These are phyloP conservation scores for Aspergillus spinulosporus DNA, from an alignment of 2,329 filamentous ascomycete species.

Conservation along the genomic window DNA sequence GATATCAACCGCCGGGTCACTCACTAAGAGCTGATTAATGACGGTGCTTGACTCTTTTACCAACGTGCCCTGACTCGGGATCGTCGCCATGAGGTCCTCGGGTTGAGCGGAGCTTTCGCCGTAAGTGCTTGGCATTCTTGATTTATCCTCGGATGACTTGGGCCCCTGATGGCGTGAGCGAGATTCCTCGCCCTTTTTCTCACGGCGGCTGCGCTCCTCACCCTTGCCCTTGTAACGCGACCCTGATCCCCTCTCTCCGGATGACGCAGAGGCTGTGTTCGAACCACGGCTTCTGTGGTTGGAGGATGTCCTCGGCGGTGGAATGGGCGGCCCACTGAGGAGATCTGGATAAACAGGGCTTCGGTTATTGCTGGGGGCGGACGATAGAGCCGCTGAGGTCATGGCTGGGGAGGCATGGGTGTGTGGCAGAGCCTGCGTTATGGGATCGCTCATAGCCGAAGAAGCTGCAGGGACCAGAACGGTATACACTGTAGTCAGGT, in stretches of 20 bases:
- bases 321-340: slow-evolving; percentile 64
- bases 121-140: slow-evolving; percentile 44
- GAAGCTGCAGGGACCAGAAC: slow-evolving; percentile 35
- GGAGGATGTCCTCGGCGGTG: slow-evolving; percentile 80
- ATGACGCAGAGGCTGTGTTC: slow-evolving; percentile 38
- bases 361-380: slow-evolving; percentile 33
- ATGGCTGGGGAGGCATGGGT: slow-evolving; percentile 46
- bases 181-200: slow-evolving; percentile 41
- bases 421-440: slow-evolving; percentile 45
- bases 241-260: slow-evolving; percentile 39
- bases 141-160: slow-evolving; percentile 49
- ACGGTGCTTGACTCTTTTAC: slow-evolving; percentile 77
- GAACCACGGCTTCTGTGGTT: slow-evolving; percentile 56
- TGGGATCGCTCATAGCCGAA: slow-evolving; percentile 48
- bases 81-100: slow-evolving; percentile 52
- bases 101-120: slow-evolving; percentile 34
- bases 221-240: slow-evolving; percentile 43
- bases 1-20: slow-evolving; percentile 72
- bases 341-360: slow-evolving; percentile 47
- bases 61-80: slow-evolving; percentile 60
- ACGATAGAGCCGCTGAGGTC: slow-evolving; percentile 31
- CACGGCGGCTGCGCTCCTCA: slow-evolving; percentile 45
- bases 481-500: slow-evolving; percentile 33
- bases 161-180: slow-evolving; percentile 49
- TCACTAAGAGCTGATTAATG: slow-evolving; percentile 73